Evolutionary conservation across 139 green algal species (phyloP).

Genomic region (Tetraselmis striata): DNA sequence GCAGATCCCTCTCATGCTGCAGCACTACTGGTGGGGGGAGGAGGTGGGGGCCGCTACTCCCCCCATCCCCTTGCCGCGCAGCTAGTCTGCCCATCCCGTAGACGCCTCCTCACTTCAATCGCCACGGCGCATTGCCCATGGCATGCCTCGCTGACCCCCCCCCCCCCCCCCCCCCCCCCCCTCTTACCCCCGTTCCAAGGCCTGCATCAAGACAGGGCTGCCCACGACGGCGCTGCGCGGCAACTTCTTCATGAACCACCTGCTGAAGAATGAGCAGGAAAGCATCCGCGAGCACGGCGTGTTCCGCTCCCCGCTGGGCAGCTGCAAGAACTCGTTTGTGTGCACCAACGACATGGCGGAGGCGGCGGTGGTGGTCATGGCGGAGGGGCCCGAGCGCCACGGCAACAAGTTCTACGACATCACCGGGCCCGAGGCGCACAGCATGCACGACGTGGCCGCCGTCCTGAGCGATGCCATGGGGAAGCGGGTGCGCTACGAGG

Average conservation of each 20-base stretch:
- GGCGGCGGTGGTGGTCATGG: neutral
- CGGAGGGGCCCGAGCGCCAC: constrained; percentile 1
- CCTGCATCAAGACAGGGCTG: too few species aligned
- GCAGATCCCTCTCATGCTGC: too few species aligned
- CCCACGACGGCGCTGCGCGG: constrained; percentile 3
- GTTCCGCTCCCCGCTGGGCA: neutral
- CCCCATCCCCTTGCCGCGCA: too few species aligned
- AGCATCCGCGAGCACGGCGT: neutral
- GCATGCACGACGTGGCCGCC: neutral
- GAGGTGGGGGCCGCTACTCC: too few species aligned
- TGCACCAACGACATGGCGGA: constrained; percentile 8
- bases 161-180: too few species aligned
- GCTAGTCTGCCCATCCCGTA: too few species aligned
- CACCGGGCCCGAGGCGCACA: neutral
- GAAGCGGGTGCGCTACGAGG: neutral
- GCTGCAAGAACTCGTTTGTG: neutral
- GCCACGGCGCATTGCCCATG: too few species aligned
- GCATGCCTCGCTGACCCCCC: too few species aligned
- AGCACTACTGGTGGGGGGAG: too few species aligned
- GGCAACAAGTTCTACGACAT: constrained; percentile 9
- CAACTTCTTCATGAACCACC: constrained; percentile 8
- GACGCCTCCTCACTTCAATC: too few species aligned
- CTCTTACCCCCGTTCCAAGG: too few species aligned
- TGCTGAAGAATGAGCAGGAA: constrained; percentile 5
- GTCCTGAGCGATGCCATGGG: too few species aligned